phyloP scores from a whole-genome alignment of 139 green algal genomes.

The Desmodesmus armatus region DNA sequence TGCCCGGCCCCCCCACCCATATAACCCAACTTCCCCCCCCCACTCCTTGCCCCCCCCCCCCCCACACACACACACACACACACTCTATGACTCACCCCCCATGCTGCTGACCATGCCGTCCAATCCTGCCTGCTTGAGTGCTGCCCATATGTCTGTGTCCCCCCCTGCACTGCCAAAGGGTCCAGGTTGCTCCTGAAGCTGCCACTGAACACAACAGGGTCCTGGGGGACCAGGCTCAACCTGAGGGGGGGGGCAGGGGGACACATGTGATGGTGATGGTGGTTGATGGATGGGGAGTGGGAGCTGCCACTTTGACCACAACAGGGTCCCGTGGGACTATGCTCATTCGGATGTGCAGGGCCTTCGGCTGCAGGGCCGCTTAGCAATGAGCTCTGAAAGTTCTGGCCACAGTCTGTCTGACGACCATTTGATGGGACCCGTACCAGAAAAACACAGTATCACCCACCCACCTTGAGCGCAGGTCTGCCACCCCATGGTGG shows the following conservation, averaged over 20 bases:
- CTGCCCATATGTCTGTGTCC: constrained; percentile 79
- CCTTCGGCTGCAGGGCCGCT: too few species aligned
- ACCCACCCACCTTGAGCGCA: constrained; percentile 57
- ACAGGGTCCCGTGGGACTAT: too few species aligned
- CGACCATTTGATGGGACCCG: too few species aligned
- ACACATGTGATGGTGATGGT: neutral
- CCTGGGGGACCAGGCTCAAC: constrained; percentile 84
- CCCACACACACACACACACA: too few species aligned
- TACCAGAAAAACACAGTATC: neutral
- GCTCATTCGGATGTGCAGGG: too few species aligned
- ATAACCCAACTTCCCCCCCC: constrained; percentile 2
- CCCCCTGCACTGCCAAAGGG: constrained; percentile 75
- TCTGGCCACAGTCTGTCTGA: neutral
- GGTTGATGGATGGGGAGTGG: neutral
- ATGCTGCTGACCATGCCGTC: constrained; percentile 50
- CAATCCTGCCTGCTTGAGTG: constrained; percentile 60
- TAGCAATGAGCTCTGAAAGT: neutral
- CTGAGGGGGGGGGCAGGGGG: neutral
- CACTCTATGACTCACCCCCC: too few species aligned
- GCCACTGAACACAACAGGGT: constrained; percentile 95
- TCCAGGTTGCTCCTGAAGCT: constrained; percentile 94
- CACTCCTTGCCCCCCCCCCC: too few species aligned
- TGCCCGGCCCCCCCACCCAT: too few species aligned
- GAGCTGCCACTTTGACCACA: too few species aligned
- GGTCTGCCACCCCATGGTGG: constrained; percentile 60